These are phyloP conservation scores for Cryphonectria carpinicola DNA, from an alignment of 2,329 filamentous ascomycete species.

Conservation along the genomic window DNA sequence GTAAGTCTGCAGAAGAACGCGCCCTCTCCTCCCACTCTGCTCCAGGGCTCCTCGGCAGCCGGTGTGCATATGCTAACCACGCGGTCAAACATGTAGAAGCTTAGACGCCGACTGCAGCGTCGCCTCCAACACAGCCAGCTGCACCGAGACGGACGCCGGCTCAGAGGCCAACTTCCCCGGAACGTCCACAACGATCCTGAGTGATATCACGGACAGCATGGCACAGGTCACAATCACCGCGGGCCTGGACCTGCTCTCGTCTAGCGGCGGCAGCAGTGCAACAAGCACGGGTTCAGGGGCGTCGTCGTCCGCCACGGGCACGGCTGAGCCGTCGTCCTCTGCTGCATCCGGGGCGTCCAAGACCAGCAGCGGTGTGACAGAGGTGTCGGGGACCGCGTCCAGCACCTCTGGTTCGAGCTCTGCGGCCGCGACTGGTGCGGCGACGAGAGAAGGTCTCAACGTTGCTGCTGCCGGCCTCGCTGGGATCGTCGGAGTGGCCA, in stretches of 20 bases:
- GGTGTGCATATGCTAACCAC: not conserved
- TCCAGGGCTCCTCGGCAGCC: too few species aligned
- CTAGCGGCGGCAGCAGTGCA: not conserved
- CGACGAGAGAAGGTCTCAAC: not conserved
- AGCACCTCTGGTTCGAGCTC: conserved; percentile 5
- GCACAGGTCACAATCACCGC: conserved; percentile 25
- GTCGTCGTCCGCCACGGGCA: not conserved
- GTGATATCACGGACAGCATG: conserved; percentile 13
- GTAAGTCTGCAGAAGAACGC: conserved; percentile 5
- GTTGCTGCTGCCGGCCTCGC: conserved; percentile 15
- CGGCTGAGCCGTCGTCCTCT: not conserved
- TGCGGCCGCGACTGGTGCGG: conserved; percentile 13
- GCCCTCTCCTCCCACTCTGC: too few species aligned
- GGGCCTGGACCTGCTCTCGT: conserved; percentile 22
- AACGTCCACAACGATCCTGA: not conserved
- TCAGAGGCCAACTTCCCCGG: conserved; percentile 21
- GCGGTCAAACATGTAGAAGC: not conserved
- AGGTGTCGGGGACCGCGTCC: not conserved
- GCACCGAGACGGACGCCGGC: conserved; percentile 13
- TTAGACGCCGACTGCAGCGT: conserved; percentile 16
- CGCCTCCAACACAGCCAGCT: conserved; percentile 9
- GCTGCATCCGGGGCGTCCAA: conserved; percentile 9
- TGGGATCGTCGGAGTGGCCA: conserved; percentile 16
- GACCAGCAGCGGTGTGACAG: conserved; percentile 13
- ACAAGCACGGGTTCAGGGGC: conserved; percentile 12